Evolutionary conservation across 495 filamentous ascomycete genomes (phyloP).

Genomic region (Hypoxylon fragiforme): DNA sequence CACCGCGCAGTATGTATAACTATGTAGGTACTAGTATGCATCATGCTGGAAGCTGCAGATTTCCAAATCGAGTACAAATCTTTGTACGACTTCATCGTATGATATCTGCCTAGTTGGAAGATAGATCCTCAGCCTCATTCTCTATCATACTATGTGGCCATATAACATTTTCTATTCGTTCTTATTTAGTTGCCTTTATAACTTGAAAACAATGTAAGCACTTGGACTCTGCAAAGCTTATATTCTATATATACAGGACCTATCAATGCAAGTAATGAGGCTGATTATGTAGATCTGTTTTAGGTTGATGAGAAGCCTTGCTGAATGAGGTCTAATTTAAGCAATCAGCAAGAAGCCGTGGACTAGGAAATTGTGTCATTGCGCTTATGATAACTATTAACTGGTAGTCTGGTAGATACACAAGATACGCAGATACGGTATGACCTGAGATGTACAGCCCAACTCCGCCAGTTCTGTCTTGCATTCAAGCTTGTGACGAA

Average conservation of each 20-base stretch:
- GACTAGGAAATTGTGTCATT: slow-evolving; percentile 5
- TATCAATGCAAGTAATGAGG: slow-evolving; percentile 9
- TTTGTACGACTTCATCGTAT: too few species aligned
- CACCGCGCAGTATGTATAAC: too few species aligned
- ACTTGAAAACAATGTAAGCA: too few species aligned
- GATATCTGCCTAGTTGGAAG: too few species aligned
- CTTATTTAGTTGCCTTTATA: too few species aligned
- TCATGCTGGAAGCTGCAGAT: too few species aligned
- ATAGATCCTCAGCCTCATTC: too few species aligned
- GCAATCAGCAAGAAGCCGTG: slow-evolving; percentile 3
- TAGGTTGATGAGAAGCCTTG: slow-evolving; percentile 9
- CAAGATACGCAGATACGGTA: not conserved
- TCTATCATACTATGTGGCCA: too few species aligned
- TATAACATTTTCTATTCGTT: not conserved
- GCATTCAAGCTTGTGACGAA: slow-evolving; percentile 8
- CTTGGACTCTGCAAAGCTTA: too few species aligned
- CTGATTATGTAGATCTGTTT: slow-evolving; percentile 12
- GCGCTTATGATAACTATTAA: slow-evolving; percentile 5
- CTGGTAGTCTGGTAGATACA: not conserved
- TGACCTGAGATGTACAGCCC: not conserved
- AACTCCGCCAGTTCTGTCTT: slow-evolving; percentile 13
- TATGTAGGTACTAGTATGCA: too few species aligned
- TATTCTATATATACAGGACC: too few species aligned
- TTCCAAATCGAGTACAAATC: too few species aligned
- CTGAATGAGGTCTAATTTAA: slow-evolving; percentile 26